Evolutionary conservation across 495 filamentous ascomycete species (phyloP), one percentile per base, ranked within the genome.

Genomic region (Aspergillus funiculosus): DNA sequence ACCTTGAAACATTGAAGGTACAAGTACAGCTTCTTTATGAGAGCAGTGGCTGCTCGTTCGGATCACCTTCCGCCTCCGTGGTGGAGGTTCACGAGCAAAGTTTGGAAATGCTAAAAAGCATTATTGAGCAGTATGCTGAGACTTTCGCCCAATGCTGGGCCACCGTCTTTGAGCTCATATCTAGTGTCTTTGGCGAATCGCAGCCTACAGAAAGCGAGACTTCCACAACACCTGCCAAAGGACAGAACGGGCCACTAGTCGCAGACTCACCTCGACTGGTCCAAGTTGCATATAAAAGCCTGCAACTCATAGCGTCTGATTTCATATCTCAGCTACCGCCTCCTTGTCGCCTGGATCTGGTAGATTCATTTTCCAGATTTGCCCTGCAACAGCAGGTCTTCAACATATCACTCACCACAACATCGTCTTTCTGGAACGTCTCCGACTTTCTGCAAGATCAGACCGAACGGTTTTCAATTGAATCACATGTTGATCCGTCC

Each of bases 281-380:
- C 35, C 78, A 86, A 30, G 81, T 87, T 13, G 85, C 89, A 0
- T 97, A 97, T 56, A 82, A 78, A 41, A 92, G 89, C 20, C 58
- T 94, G 11, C 89, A 97, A 56, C 79, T 98, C 5, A 85, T 97
- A 28, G 94, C 89, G 54, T 95, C 92, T 3, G 92, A 98, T 60
- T 98, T 96, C 53, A 67, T 97, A 6, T 72, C 81, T 34, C 79
- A 83, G 31, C 66, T 98, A 31, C 89, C 92, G 1, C 78, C 82
- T 36, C 71, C 77, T 20, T 92, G 86, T 62, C 79, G 95, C 27
- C 71, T 89, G 43, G 84, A 83, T 47, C 77, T 97, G 13, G 82
- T 96, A 50, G 85, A 96, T 67, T 86, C 89, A 32, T 78, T 98
- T 15, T 86, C 86, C 52, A 81, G 81, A 46, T 98, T 97, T 66